A percentile compares a stretch with the other conserved stretches of the same genome.
Conservation (phyloP, 306 rosid genomes). For the Crotalaria pallida region DNA sequence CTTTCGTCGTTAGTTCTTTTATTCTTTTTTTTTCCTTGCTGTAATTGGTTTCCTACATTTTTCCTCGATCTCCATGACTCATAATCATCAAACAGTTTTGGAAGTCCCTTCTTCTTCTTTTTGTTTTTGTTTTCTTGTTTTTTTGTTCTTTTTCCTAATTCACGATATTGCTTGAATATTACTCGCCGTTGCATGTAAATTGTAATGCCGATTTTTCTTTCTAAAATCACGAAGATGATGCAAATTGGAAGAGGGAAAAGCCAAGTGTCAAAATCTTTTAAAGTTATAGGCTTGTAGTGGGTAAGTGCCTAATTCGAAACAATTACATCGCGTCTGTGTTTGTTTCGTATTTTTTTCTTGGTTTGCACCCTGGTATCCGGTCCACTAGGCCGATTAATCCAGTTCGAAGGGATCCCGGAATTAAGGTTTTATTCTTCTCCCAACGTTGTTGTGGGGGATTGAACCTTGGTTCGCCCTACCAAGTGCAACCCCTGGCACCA, state of each 20-base stretch:
- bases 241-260: not conserved
- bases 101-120: not conserved
- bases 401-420: too few species aligned
- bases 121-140: too few species aligned
- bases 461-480: too few species aligned
- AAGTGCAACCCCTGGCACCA: too few species aligned
- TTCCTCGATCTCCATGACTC: not conserved
- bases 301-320: not conserved
- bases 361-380: too few species aligned
- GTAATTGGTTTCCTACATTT: not conserved
- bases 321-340: not conserved
- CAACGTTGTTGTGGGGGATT: too few species aligned
- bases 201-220: not conserved
- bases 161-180: not conserved
- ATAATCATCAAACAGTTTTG: not conserved
- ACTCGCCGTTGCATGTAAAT: not conserved
- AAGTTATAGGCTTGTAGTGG: not conserved
- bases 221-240: not conserved
- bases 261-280: constrained; percentile 14
- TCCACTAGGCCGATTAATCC: too few species aligned
- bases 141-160: constrained; percentile 5
- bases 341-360: too few species aligned
- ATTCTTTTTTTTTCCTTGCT: not conserved
- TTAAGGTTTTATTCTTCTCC: too few species aligned
- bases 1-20: not conserved